Base-by-base conservation (phyloP, 2,329 filamentous ascomycete genomes). In the Colletotrichum sp. region DNA sequence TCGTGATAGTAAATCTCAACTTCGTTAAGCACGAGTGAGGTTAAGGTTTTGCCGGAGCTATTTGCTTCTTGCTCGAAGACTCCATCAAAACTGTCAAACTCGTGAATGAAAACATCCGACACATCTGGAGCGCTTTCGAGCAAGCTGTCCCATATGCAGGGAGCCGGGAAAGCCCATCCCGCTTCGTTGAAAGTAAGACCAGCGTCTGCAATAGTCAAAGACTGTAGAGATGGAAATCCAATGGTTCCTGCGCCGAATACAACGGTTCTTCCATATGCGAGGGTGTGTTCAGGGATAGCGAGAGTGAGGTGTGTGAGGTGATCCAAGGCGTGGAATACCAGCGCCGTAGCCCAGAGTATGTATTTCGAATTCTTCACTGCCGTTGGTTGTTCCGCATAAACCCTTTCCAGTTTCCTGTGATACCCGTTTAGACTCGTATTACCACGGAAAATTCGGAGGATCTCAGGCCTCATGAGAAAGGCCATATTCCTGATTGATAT, bases 31-130 rank as follows among this genome's bases (percentile, higher is more conserved):
- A 48, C 44, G 6, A 48, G 44, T 7, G 44, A 48, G 19, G n/a
- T 22, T 7, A 48, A 1, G 3, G n/a, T 48, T n/a, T 9, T 12
- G 0, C 44, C 44, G 44, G 1, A 22, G 44, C 6, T 7, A 48
- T 8, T 48, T 48, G 44, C 44, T 6, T 4, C n/a, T 22, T 48
- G 44, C 12, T 22, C 44, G 4, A 22, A 48, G 44, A 48, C 13
- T 13, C 11, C 11, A 7, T 22, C 11, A 48, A 48, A 48, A 13
- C 0, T 1, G 0, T 13, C 4, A 1, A 22, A 48, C 2, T 48
- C 12, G 44, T 48, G 44, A 7, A 48, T n/a, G 1, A 48, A 48
- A 22, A 13, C 44, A 2, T 48, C 44, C 0, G n/a, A 48, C n/a
- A 48, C 44, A 3, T 3, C 6, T 22, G 44, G 44, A 3, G 11